Base-by-base conservation (phyloP, 2,329 filamentous ascomycete genomes). In the Diaporthe sp. region DNA sequence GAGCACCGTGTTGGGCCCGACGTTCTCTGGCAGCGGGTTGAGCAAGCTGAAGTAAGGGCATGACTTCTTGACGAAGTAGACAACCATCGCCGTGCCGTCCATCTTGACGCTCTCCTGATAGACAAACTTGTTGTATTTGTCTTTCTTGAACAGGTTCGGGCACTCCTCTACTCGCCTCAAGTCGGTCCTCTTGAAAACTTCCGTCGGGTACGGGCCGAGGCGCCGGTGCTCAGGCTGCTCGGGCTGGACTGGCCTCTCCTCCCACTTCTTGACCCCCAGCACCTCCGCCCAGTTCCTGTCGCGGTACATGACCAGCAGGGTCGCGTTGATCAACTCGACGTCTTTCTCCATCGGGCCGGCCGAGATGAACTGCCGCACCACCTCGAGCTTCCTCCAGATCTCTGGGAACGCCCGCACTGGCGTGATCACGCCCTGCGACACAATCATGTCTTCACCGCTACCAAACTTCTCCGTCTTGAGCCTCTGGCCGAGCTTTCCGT, bases 101-200 rank as follows among this genome's bases (percentile, higher is more conserved):
- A 85, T 81, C 78, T 85, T 85, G 75, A 80, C 77, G 1, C 81
- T 80, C 71, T 84, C 82, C 65, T 85, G 82, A 74, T 82, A 85
- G 8, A 79, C 65, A 8, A 72, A n/a, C 1, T 56, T 17, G 17
- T 42, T 32, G 68, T 81, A 81, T 50, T 81, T 80, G 2, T 12
- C 0, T 37, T 80, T 79, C 51, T n/a, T 77, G 73, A 81, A 81
- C 0, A 81, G 74, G 69, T 79, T 80, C 1, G 73, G 77, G 72
- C 79, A 80, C 44, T 81, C 79, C 37, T 80, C 76, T 2, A 80
- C 68, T 3, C 80, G 77, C 25, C 77, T 75, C n/a, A 78, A 76
- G 35, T 78, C 76, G 2, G 80, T 79, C 42, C 78, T 79, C 12
- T 66, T 73, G 68, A 81, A 77, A 39, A 80, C 78, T 4, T 53